These are phyloP conservation scores for Jaltomata sinuosa DNA, from an alignment of 257 asterid genomes.

Conservation along the genomic window DNA sequence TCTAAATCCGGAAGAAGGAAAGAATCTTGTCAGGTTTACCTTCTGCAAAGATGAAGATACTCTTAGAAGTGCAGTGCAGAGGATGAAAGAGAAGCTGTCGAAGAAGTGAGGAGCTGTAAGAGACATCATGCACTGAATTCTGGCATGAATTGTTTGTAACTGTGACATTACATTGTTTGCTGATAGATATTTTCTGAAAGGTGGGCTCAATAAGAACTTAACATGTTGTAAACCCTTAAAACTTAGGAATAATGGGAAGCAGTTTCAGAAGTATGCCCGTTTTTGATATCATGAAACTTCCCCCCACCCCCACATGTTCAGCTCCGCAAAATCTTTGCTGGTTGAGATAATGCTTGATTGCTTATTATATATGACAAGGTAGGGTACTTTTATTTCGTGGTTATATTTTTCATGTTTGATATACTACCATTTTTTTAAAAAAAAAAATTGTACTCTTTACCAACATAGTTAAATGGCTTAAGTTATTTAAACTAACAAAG, in stretches of 20 bases:
- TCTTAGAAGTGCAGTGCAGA: conserved; percentile 49
- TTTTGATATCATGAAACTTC: not conserved
- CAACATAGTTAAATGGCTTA: not conserved
- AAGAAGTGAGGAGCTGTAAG: conserved; percentile 19
- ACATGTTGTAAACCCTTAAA: not conserved
- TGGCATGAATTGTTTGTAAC: not conserved
- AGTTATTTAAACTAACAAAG: not conserved
- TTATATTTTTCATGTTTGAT: not conserved
- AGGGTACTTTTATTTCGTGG: not conserved
- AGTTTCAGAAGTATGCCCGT: not conserved
- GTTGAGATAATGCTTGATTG: not conserved
- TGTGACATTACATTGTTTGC: not conserved
- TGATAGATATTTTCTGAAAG: not conserved
- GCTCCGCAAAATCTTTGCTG: not conserved
- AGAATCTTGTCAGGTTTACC: conserved; percentile 90
- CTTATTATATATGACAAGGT: not conserved
- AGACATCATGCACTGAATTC: not conserved
- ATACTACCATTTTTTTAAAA: not conserved
- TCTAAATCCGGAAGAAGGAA: conserved; percentile 85
- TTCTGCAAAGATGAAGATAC: conserved; percentile 90
- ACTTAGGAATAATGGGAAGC: not conserved
- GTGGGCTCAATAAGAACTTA: not conserved
- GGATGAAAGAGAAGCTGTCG: conserved; percentile 51
- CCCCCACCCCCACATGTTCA: not conserved
- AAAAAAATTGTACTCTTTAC: not conserved